These are phyloP conservation scores for Aureobasidium sp. DNA, from an alignment of 2,329 filamentous ascomycete genomes.

Conservation along the genomic window DNA sequence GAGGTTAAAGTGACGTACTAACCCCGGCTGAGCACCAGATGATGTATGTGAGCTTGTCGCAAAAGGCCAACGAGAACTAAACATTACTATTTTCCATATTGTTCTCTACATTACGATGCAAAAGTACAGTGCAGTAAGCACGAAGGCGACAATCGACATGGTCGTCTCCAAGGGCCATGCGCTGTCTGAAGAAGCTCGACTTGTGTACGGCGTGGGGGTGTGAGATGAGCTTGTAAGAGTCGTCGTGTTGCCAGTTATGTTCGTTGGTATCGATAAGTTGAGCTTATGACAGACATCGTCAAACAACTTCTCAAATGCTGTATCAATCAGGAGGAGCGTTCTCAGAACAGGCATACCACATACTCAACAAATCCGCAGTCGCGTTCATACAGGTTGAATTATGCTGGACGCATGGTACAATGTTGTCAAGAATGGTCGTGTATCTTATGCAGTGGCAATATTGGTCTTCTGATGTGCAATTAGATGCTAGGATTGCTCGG, in stretches of 20 bases:
- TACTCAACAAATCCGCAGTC: constrained; percentile 3
- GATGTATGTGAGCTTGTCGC: not conserved
- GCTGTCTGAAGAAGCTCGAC: not conserved
- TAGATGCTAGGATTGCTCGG: constrained; percentile 1
- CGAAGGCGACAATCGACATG: not conserved
- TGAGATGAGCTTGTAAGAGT: not conserved
- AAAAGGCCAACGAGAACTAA: not conserved
- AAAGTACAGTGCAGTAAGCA: constrained; percentile 2
- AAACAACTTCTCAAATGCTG: constrained; percentile 9
- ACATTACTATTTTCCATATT: not conserved
- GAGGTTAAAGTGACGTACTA: not conserved
- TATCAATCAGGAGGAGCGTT: not conserved
- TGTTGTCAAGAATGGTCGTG: not conserved
- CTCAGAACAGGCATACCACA: not conserved
- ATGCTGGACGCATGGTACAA: constrained; percentile 6
- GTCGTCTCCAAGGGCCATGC: not conserved
- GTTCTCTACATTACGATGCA: not conserved
- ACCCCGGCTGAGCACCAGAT: not conserved
- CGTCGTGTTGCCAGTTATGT: constrained; percentile 11
- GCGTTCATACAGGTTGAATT: constrained; percentile 4
- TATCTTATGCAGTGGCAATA: constrained; percentile 8
- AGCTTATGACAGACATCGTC: constrained; percentile 6
- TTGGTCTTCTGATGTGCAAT: constrained; percentile 2
- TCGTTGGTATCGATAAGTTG: constrained; percentile 10
- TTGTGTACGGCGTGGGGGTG: not conserved